phyloP scores from a whole-genome alignment of 305 asterid genomes.

The Plantago lanceolata region DNA sequence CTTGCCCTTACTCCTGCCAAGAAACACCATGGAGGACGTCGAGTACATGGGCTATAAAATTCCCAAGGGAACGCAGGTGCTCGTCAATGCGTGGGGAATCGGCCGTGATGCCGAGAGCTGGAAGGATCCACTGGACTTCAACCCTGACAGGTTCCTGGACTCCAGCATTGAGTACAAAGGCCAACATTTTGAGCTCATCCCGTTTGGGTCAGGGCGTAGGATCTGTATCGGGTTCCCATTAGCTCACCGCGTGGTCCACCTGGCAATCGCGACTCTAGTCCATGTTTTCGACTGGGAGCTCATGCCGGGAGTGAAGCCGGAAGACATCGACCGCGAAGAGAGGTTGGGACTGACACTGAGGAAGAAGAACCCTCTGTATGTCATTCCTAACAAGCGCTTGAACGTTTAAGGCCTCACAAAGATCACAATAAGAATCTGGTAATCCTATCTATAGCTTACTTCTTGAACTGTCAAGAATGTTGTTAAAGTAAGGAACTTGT shows the following conservation, averaged over 20 bases:
- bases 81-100: slow-evolving; percentile 51
- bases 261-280: slow-evolving; percentile 43
- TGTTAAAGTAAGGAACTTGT: neutral
- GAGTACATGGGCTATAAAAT: slow-evolving; percentile 45
- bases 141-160: slow-evolving; percentile 45
- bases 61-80: slow-evolving; percentile 44
- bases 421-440: neutral
- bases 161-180: slow-evolving; percentile 48
- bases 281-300: slow-evolving; percentile 49
- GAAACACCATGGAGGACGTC: slow-evolving; percentile 47
- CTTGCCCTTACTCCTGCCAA: slow-evolving; percentile 51
- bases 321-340: slow-evolving; percentile 37
- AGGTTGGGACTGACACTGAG: slow-evolving; percentile 38
- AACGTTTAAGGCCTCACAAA: slow-evolving; percentile 15
- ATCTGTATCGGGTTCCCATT: slow-evolving; percentile 51
- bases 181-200: slow-evolving; percentile 45
- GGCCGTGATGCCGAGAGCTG: slow-evolving; percentile 57
- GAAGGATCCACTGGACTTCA: slow-evolving; percentile 42
- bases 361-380: slow-evolving; percentile 32
- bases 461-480: neutral
- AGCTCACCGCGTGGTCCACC: slow-evolving; percentile 50
- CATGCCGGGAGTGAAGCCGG: slow-evolving; percentile 25
- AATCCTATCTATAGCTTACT: neutral
- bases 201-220: slow-evolving; percentile 58
- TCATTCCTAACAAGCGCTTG: slow-evolving; percentile 30